Percentiles rank a stretch among this genome's conserved stretches.
phyloP scores from a whole-genome alignment of 352 stramenopile genomes.

The Globisporangium iwayamae region DNA sequence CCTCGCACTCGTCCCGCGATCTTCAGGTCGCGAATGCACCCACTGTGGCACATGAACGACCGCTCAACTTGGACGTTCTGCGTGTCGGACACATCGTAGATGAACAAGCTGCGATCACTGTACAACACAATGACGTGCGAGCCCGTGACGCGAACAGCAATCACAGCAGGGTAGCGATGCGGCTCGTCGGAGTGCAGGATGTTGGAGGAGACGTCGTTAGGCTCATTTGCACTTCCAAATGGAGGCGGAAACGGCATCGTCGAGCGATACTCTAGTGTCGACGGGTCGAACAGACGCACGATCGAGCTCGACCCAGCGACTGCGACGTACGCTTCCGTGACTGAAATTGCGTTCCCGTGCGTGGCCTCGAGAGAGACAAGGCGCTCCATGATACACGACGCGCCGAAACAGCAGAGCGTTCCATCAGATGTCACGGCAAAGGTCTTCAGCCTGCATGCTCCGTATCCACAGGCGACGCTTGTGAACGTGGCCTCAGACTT shows the following conservation, averaged over 20 bases:
- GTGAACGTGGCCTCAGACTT: slow-evolving; percentile 69
- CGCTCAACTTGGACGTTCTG: slow-evolving; percentile 47
- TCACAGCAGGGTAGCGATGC: slow-evolving; percentile 49
- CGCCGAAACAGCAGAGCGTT: slow-evolving; percentile 75
- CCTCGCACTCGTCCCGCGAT: slow-evolving; percentile 46
- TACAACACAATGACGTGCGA: slow-evolving; percentile 70
- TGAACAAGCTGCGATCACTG: slow-evolving; percentile 76
- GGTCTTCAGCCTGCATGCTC: slow-evolving; percentile 55
- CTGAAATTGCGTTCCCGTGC: slow-evolving; percentile 61
- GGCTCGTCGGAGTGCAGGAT: slow-evolving; percentile 47
- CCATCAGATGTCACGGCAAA: slow-evolving; percentile 70
- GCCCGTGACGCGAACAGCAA: slow-evolving; percentile 58
- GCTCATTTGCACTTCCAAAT: slow-evolving; percentile 42
- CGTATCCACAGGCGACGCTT: slow-evolving; percentile 59
- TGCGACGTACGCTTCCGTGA: slow-evolving; percentile 71
- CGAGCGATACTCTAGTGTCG: slow-evolving; percentile 64
- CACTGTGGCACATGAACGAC: slow-evolving; percentile 83
- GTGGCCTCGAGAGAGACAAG: slow-evolving; percentile 67
- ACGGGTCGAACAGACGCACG: slow-evolving; percentile 69
- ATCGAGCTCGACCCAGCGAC: slow-evolving; percentile 61
- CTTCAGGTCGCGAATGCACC: slow-evolving; percentile 60
- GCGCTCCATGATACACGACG: slow-evolving; percentile 68
- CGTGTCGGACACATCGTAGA: slow-evolving; percentile 63
- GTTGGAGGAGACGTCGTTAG: slow-evolving; percentile 12
- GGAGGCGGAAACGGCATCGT: slow-evolving; percentile 78